Percentiles rank a stretch among this genome's conserved stretches.
These are phyloP conservation scores for Trichoderma sp. DNA, from an alignment of 2,329 filamentous ascomycete species.

Conservation along the genomic window DNA sequence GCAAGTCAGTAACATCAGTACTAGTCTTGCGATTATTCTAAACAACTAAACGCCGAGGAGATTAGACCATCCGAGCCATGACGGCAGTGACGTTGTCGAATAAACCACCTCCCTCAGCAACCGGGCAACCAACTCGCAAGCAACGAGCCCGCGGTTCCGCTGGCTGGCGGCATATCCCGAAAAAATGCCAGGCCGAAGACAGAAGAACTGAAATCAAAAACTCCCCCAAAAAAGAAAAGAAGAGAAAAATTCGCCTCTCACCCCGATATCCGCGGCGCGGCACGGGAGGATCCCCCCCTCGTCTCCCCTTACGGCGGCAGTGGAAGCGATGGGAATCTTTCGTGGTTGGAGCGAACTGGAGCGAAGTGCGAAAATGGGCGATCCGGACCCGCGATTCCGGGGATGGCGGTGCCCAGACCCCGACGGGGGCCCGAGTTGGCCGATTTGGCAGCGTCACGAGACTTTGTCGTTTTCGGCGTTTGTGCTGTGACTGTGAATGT, in stretches of 20 bases:
- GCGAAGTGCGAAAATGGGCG: background rate
- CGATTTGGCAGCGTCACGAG: conserved; percentile 8
- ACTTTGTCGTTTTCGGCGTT: background rate
- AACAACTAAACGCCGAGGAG: background rate
- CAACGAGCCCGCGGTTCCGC: background rate
- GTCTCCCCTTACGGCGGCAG: background rate
- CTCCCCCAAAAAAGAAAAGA: background rate
- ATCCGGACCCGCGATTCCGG: conserved; percentile 13
- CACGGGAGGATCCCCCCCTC: background rate
- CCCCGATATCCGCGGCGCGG: conserved; percentile 7
- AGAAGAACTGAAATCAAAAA: too few relatives aligned
- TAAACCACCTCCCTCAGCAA: background rate
- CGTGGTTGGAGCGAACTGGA: background rate
- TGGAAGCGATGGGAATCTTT: conserved; percentile 3
- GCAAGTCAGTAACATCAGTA: too few relatives aligned
- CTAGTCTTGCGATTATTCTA: background rate
- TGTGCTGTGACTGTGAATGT: background rate
- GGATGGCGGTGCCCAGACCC: background rate
- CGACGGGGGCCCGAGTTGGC: conserved; percentile 20
- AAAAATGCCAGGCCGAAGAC: too few relatives aligned
- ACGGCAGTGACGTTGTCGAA: background rate
- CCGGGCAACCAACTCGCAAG: background rate
- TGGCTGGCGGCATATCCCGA: background rate
- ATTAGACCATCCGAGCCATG: background rate
- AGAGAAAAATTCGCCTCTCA: background rate